A percentile compares a stretch with the other conserved stretches of the same genome.
phyloP scores from a whole-genome alignment of 2,329 filamentous ascomycete genomes.

The Metarhizium robertsii region DNA sequence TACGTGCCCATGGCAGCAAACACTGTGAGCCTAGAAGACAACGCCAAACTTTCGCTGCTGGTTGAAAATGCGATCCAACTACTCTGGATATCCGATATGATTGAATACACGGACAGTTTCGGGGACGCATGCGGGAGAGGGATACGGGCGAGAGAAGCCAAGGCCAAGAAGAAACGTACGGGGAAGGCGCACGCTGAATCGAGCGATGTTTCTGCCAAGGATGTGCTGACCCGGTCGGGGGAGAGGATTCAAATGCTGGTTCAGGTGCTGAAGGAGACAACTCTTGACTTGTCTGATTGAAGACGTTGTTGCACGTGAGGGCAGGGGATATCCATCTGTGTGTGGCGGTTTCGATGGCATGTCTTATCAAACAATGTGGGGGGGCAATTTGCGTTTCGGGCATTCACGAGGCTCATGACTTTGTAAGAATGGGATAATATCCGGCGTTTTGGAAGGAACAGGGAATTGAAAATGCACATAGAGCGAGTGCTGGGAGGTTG shows the following conservation, averaged over 20 bases:
- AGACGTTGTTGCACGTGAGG: not conserved
- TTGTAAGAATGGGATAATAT: not conserved
- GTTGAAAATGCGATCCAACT: constrained; percentile 56
- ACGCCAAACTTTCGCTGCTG: constrained; percentile 62
- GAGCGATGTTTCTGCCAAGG: constrained; percentile 31
- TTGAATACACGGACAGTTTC: constrained; percentile 27
- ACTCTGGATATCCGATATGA: constrained; percentile 27
- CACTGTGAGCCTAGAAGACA: constrained; percentile 51
- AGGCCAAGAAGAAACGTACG: constrained; percentile 32
- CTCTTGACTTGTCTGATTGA: constrained; percentile 9
- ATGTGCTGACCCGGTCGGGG: constrained; percentile 34
- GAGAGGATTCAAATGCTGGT: constrained; percentile 32
- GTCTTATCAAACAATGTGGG: not conserved
- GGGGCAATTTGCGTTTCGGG: not conserved
- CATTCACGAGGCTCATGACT: not conserved
- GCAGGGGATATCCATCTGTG: not conserved
- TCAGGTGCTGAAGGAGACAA: constrained; percentile 20
- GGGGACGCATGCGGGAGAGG: constrained; percentile 33
- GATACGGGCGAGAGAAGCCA: constrained; percentile 38
- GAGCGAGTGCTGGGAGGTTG: not conserved
- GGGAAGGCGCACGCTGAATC: constrained; percentile 22
- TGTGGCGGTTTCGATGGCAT: too few relatives aligned
- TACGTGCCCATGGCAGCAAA: constrained; percentile 60
- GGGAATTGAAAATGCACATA: too few relatives aligned
- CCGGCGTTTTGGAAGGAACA: not conserved